A percentile compares a stretch with the other conserved stretches of the same genome.
These are phyloP conservation scores for Trametes elegans DNA, from an alignment of 768 basidiomycete genomes.

Conservation along the genomic window DNA sequence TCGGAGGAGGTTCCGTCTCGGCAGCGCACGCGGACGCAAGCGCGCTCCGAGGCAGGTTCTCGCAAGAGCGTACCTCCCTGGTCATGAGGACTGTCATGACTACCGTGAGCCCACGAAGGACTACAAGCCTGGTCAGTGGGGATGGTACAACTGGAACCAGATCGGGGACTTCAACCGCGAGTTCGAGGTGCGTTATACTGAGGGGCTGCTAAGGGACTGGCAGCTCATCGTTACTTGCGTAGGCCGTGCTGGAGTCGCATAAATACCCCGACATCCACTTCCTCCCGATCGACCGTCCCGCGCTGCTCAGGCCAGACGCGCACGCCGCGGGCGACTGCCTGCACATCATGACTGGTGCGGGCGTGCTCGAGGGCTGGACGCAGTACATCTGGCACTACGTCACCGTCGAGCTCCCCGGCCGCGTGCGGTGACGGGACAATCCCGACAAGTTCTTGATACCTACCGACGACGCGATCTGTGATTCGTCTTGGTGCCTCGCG, in stretches of 20 bases:
- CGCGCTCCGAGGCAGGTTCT: constrained; percentile 40
- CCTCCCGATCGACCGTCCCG: constrained; percentile 60
- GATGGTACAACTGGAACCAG: constrained; percentile 66
- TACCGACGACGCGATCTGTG: too few relatives aligned
- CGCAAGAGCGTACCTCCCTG: constrained; percentile 59
- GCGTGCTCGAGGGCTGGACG: constrained; percentile 51
- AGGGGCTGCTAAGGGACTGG: too few relatives aligned
- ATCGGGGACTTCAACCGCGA: constrained; percentile 56
- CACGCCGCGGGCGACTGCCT: constrained; percentile 46
- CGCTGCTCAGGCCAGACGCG: constrained; percentile 61
- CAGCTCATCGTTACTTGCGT: background rate
- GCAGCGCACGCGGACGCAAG: constrained; percentile 22
- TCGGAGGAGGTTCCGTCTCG: constrained; percentile 10
- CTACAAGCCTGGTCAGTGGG: constrained; percentile 42
- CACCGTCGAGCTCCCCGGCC: constrained; percentile 35
- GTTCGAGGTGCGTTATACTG: constrained; percentile 56
- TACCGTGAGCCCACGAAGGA: constrained; percentile 43
- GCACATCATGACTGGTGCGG: constrained; percentile 44
- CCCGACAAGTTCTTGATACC: too few relatives aligned
- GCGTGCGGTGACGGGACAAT: constrained; percentile 12
- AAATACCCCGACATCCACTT: constrained; percentile 57
- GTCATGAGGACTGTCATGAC: constrained; percentile 65
- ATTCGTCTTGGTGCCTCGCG: too few relatives aligned
- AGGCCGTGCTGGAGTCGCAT: constrained; percentile 41
- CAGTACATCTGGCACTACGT: constrained; percentile 51